phyloP scores from a whole-genome alignment of 2,329 filamentous ascomycete species.

The Ophiostoma quercus region DNA sequence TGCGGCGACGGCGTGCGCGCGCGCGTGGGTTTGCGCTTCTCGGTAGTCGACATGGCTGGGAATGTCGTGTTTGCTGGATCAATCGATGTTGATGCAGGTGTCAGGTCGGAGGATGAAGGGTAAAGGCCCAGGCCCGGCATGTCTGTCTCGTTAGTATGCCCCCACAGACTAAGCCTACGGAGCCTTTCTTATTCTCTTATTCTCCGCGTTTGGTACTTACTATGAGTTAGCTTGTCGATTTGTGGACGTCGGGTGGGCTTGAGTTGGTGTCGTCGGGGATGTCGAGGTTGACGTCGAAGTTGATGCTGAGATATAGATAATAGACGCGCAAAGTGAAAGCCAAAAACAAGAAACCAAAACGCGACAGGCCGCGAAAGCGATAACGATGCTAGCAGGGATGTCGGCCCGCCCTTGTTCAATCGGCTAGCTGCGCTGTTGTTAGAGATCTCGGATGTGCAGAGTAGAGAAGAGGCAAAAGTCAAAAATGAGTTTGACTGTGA shows the following conservation, averaged over 20 bases:
- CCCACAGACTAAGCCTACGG: slow-evolving; percentile 4
- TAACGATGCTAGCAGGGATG: neutral
- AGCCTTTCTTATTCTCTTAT: neutral
- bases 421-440: neutral
- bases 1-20: neutral
- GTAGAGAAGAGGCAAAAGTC: no score
- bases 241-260: neutral
- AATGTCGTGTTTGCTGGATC: neutral
- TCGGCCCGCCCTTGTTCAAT: neutral
- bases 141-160: neutral
- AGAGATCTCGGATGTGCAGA: no score
- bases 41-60: neutral
- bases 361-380: neutral
- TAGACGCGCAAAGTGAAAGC: neutral
- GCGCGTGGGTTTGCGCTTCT: neutral
- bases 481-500: no score
- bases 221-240: neutral
- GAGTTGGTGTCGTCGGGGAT: neutral
- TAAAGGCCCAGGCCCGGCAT: slow-evolving; percentile 8
- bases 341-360: neutral
- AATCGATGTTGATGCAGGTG: neutral
- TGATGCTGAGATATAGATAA: neutral
- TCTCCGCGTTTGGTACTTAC: neutral
- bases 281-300: neutral
- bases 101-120: neutral